phyloP scores from a whole-genome alignment of 345 rosid species.

The Camelina laxa region DNA sequence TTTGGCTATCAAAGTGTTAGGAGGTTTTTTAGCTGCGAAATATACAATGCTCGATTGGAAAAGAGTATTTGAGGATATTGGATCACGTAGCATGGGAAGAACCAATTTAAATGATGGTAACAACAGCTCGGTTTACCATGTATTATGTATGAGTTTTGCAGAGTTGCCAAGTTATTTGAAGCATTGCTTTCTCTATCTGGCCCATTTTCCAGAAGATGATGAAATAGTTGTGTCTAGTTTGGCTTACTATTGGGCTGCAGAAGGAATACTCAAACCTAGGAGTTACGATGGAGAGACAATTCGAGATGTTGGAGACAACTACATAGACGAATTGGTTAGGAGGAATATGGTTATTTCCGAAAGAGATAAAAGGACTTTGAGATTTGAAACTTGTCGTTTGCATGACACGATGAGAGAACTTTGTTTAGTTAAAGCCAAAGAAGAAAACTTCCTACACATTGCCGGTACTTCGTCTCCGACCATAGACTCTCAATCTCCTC shows the following conservation, averaged over 20 bases:
- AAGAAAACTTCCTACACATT: conserved; percentile 28
- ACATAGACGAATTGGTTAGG: conserved; percentile 39
- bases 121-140: too few relatives aligned
- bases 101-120: too few relatives aligned
- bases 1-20: too few relatives aligned
- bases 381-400: conserved; percentile 4
- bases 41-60: too few relatives aligned
- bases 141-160: too few relatives aligned
- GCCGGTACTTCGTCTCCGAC: background rate
- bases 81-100: too few relatives aligned
- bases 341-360: conserved; percentile 45
- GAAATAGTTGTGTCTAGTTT: too few relatives aligned
- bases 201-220: too few relatives aligned
- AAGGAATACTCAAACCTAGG: conserved; percentile 33
- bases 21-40: too few relatives aligned
- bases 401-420: conserved; percentile 38
- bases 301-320: conserved; percentile 39
- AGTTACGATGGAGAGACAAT: conserved; percentile 7
- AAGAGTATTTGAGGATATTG: too few relatives aligned
- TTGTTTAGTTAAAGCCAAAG: conserved; percentile 30
- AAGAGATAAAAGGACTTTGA: background rate
- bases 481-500: background rate
- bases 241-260: conserved; percentile 40
- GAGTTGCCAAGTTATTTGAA: too few relatives aligned
- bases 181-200: too few relatives aligned